These are phyloP conservation scores for Pseudohyphozyma bogoriensis DNA, from an alignment of 768 basidiomycete genomes.

Conservation along the genomic window DNA sequence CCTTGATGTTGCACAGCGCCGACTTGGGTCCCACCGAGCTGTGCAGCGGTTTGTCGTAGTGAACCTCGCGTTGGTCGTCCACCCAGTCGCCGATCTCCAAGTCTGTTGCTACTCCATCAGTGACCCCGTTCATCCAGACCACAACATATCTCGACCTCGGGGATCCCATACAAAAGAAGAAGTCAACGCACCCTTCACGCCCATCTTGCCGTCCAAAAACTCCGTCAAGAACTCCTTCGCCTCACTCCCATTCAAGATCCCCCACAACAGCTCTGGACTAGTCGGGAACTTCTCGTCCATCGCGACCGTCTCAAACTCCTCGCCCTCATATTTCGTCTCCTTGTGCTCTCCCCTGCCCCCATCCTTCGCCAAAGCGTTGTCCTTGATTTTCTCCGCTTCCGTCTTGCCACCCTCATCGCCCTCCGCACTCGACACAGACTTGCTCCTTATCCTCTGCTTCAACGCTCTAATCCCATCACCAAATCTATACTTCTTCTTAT, in stretches of 20 bases:
- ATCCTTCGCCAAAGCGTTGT: background rate
- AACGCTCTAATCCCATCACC: too few species aligned
- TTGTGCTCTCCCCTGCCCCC: constrained; percentile 7
- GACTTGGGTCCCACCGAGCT: constrained; percentile 73
- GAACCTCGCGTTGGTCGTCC: constrained; percentile 69
- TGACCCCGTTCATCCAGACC: background rate
- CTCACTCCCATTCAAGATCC: constrained; percentile 83
- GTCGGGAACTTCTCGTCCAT: constrained; percentile 51
- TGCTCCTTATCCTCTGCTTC: too few species aligned
- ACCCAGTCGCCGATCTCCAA: constrained; percentile 89
- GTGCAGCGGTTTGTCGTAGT: constrained; percentile 84
- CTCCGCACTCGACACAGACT: too few species aligned
- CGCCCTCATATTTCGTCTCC: constrained; percentile 15
- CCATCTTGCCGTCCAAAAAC: constrained; percentile 75
- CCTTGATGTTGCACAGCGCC: constrained; percentile 84
- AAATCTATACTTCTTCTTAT: too few species aligned
- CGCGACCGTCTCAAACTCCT: constrained; percentile 22
- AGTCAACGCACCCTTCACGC: constrained; percentile 58
- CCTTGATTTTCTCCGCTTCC: constrained; percentile 25
- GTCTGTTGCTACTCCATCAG: constrained; percentile 44
- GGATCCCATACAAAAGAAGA: background rate
- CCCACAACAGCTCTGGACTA: constrained; percentile 83
- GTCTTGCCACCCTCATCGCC: background rate
- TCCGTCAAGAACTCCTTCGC: constrained; percentile 80
- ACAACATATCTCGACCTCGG: too few species aligned